Evolutionary conservation across 257 asterid genomes (phyloP), one percentile per base, ranked within the genome.

Genomic region (Thymus quinquecostatus): DNA sequence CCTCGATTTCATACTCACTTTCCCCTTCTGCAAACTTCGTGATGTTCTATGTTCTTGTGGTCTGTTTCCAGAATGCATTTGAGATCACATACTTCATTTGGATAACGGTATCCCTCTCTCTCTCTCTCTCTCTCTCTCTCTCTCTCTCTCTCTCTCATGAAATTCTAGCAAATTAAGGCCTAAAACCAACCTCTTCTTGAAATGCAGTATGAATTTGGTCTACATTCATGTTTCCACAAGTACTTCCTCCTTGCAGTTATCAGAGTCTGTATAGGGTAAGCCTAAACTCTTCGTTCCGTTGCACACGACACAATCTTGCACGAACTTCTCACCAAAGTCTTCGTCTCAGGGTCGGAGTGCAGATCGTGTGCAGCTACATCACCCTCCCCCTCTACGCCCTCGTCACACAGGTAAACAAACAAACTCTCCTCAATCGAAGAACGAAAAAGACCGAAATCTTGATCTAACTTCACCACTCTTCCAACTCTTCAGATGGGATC

Each of bases 331-430:
- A 48, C 43, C 68, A 41, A 34, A 50, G 0, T 30, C 48, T 57
- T 57, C 36, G 56, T 62, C 68, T 64, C 95, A 94, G 99, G 86
- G 7, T 86, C 21, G 86, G 82, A 34, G 94, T 89, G 33, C 97
- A 94, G 71, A 63, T 94, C 58, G 13, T 94, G 66, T 89, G 96
- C 88, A 94, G 99, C 73, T 94, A 91, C 84, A 85, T 91, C 9
- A 94, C 99, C 33, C 99, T 94, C 71, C 99, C 99, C 2, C 86
- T 94, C 43, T 91, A 94, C 71, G 97, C 99, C 27, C 95, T 94
- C 0, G 99, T 94, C 10, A 91, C 99, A 64, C 99, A 94, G 97
- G 98, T 90, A 38, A 53, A 33, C 28, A 12, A 59, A 30, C 9
- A 74, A 67, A 70, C 70, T 48, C 21, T 21, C 21, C 21, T 21